phyloP scores from a whole-genome alignment of 2,329 filamentous ascomycete species.

The Parastagonospora avenae region DNA sequence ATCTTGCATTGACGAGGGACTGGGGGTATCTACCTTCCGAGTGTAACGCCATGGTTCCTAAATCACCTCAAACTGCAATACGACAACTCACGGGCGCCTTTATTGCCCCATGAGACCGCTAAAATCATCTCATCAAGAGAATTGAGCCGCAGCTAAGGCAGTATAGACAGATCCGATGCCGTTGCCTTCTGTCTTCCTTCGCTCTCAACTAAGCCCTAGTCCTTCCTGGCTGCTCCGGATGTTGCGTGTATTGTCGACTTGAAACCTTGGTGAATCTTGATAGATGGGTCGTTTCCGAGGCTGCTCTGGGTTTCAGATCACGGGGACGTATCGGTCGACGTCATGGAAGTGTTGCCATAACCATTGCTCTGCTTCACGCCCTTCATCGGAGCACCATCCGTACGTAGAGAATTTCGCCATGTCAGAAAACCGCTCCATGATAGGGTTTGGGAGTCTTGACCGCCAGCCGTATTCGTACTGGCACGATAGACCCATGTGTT shows the following conservation, averaged over 20 bases:
- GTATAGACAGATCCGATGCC: too few relatives aligned
- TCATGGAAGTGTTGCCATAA: slow-evolving; percentile 2
- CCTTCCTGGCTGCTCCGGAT: too few relatives aligned
- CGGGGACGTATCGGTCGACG: slow-evolving; percentile 4
- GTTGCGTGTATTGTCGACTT: not conserved
- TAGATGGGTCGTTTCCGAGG: not conserved
- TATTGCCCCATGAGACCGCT: too few relatives aligned
- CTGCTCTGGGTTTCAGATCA: not conserved
- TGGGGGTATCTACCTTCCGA: not conserved
- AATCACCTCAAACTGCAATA: too few relatives aligned
- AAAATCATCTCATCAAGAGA: too few relatives aligned
- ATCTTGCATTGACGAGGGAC: not conserved
- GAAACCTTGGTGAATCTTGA: not conserved
- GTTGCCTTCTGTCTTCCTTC: too few relatives aligned
- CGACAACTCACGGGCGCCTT: too few relatives aligned
- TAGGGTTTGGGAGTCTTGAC: not conserved
- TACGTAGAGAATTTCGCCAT: not conserved
- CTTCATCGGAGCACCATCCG: not conserved
- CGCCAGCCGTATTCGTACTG: not conserved
- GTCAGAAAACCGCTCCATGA: not conserved
- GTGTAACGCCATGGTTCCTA: too few relatives aligned
- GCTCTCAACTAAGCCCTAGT: too few relatives aligned
- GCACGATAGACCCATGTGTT: not conserved
- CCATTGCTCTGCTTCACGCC: not conserved
- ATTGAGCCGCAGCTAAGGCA: too few relatives aligned